These are phyloP conservation scores for sunflower (Helianthus annuus) DNA, from an alignment of 129 eudicot species.

Conservation along the genomic window DNA sequence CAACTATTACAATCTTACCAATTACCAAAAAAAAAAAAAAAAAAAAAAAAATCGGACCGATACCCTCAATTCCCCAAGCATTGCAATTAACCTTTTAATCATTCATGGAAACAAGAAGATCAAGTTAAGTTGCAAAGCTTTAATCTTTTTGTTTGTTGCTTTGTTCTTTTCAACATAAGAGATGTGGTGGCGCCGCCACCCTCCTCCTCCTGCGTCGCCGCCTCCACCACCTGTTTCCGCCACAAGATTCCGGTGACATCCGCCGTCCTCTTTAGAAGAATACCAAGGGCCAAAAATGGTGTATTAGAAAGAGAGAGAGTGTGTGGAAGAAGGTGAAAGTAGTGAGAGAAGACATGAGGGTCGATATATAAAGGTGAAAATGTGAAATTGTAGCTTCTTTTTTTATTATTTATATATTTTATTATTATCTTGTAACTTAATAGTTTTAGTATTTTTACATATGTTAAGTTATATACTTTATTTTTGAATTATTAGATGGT, in stretches of 20 bases:
- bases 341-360: slow-evolving; percentile 44
- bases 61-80: slow-evolving; percentile 98
- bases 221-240: slow-evolving; percentile 16
- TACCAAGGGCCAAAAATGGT: neutral
- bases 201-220: slow-evolving; percentile 7
- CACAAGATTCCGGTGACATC: slow-evolving; percentile 24
- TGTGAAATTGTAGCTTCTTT: slow-evolving; percentile 38
- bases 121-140: slow-evolving; percentile 50
- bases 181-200: slow-evolving; percentile 23
- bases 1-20: slow-evolving; percentile 11
- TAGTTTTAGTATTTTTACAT: neutral
- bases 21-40: neutral
- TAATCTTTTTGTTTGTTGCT: slow-evolving; percentile 1
- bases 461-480: neutral
- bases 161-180: slow-evolving; percentile 10
- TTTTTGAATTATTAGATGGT: too few species aligned
- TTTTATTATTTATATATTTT: neutral
- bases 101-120: neutral
- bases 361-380: slow-evolving; percentile 68
- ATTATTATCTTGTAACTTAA: slow-evolving; percentile 1
- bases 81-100: slow-evolving; percentile 43
- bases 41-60: slow-evolving; percentile 71
- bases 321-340: slow-evolving; percentile 34
- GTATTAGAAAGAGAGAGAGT: slow-evolving; percentile 19
- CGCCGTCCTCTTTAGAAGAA: neutral